Evolutionary conservation across 2,329 filamentous ascomycete genomes (phyloP), one percentile per base, ranked within the genome.

Genomic region (Diaporthe sp.): DNA sequence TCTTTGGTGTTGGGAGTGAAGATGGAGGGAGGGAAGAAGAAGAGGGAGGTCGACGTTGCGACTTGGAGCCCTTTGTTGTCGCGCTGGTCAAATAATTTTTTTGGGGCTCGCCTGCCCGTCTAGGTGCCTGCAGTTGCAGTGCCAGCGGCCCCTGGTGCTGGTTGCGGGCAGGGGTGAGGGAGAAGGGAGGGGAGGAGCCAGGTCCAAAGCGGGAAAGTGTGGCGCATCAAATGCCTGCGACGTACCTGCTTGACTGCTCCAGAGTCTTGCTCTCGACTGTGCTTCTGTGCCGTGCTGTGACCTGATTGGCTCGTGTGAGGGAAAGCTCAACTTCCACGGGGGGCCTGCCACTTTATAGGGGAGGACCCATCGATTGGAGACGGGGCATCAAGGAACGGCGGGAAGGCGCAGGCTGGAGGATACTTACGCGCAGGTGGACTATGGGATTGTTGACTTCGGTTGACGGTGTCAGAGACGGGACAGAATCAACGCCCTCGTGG

Each of bases 51-150:
- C 77, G 80, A 79, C 79, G 78, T 79, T 79, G 79, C 79, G 78
- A 76, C 78, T 77, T 53, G 65, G 65, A 70, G 65, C 65, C 77
- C 72, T 77, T 80, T 79, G 79, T 75, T 75, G 78, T 78, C 80
- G 79, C 78, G 81, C 79, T 65, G 73, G 71, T 78, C 79, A 81
- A 84, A 83, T 83, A 84, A 81, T 82, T 82, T 83, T 82, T 82
- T 79, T 71, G 65, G 63, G 77, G 75, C 72, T 60, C 58, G 60
- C 47, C 60, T 70, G 60, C 58, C 73, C 20, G 72, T 28, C 71
- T 37, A 34, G 72, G 51, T 74, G 72, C 72, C 55, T 55, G 72
- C 71, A 70, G 65, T 70, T 70, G 65, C 65, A 70, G 65, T 31
- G 65, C 49, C 49, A 55, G 65, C 65, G n/a, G 47, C 47, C 49